Evolutionary conservation across 1,284 basidiomycete species (phyloP).

Genomic region (Malassezia furfur): DNA sequence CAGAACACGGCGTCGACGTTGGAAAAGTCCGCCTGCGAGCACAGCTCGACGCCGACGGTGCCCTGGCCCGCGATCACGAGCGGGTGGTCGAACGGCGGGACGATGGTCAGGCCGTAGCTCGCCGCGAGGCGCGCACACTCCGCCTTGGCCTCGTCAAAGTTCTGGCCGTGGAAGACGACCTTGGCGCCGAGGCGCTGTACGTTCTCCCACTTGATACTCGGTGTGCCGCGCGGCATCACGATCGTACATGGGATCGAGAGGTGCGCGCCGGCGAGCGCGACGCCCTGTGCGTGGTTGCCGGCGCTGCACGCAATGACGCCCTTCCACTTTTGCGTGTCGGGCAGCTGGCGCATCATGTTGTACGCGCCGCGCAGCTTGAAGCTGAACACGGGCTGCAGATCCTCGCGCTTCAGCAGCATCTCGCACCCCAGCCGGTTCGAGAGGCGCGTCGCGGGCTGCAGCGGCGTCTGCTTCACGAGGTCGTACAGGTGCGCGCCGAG

Average conservation of each 20-base stretch:
- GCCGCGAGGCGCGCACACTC: slow-evolving; percentile 80
- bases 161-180: slow-evolving; percentile 78
- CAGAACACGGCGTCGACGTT: slow-evolving; percentile 75
- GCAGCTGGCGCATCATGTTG: slow-evolving; percentile 91
- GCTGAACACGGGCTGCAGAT: slow-evolving; percentile 92
- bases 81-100: slow-evolving; percentile 96
- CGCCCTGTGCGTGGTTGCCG: slow-evolving; percentile 98
- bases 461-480: slow-evolving; percentile 80
- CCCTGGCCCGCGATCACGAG: slow-evolving; percentile 95
- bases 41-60: slow-evolving; percentile 84
- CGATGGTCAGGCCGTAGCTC: slow-evolving; percentile 70
- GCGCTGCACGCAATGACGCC: slow-evolving; percentile 94
- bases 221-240: slow-evolving; percentile 93
- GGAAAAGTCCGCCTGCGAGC: slow-evolving; percentile 39
- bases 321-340: slow-evolving; percentile 83
- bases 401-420: slow-evolving; percentile 89
- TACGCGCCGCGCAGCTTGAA: slow-evolving; percentile 91
- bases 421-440: slow-evolving; percentile 79
- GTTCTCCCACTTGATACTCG: slow-evolving; percentile 89
- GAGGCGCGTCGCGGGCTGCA: slow-evolving; percentile 75
- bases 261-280: slow-evolving; percentile 78
- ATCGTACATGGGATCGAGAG: slow-evolving; percentile 90
- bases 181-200: slow-evolving; percentile 86
- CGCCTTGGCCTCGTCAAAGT: slow-evolving; percentile 92
- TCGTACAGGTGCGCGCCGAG: slow-evolving; percentile 89